A percentile compares a stretch with the other conserved stretches of the same genome.
Conservation (phyloP, 31 red algal genomes). For the Odonthalia washingtoniensis region DNA sequence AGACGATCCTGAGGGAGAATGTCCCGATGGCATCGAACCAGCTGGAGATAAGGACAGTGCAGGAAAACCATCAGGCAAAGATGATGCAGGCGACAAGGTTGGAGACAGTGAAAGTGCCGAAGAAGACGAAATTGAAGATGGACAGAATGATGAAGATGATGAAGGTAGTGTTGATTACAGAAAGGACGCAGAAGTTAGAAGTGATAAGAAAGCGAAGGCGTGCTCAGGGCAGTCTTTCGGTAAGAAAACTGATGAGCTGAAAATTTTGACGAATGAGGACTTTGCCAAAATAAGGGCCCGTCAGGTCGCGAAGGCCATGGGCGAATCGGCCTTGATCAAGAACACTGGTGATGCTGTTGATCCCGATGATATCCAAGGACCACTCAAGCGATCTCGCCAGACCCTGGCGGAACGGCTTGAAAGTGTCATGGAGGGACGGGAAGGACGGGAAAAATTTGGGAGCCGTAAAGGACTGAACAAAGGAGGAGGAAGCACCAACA, state of each 20-base stretch:
- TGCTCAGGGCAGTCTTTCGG: background rate
- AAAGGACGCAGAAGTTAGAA: background rate
- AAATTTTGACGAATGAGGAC: slow-evolving; percentile 60
- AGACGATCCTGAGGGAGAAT: background rate
- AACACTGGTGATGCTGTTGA: slow-evolving; percentile 60
- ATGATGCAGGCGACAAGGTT: background rate
- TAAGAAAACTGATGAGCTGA: slow-evolving; percentile 28
- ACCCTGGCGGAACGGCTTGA: slow-evolving; percentile 78
- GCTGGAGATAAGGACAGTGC: slow-evolving; percentile 15
- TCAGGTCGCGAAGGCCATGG: slow-evolving; percentile 41
- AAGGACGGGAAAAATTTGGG: slow-evolving; percentile 71
- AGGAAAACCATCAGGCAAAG: background rate
- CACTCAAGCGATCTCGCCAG: slow-evolving; percentile 41
- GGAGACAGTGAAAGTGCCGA: background rate
- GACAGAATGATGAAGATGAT: background rate
- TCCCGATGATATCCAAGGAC: slow-evolving; percentile 58
- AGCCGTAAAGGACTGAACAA: slow-evolving; percentile 59
- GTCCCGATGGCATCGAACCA: background rate
- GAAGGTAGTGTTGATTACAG: background rate
- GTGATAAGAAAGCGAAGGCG: background rate
- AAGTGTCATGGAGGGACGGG: slow-evolving; percentile 69
- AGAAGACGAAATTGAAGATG: slow-evolving; percentile 18
- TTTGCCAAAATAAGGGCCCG: slow-evolving; percentile 64
- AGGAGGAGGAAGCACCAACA: slow-evolving; percentile 82
- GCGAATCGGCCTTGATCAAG: slow-evolving; percentile 16